Conservation (phyloP, 2,329 filamentous ascomycete genomes). For the Cladorrhinum sp. region DNA sequence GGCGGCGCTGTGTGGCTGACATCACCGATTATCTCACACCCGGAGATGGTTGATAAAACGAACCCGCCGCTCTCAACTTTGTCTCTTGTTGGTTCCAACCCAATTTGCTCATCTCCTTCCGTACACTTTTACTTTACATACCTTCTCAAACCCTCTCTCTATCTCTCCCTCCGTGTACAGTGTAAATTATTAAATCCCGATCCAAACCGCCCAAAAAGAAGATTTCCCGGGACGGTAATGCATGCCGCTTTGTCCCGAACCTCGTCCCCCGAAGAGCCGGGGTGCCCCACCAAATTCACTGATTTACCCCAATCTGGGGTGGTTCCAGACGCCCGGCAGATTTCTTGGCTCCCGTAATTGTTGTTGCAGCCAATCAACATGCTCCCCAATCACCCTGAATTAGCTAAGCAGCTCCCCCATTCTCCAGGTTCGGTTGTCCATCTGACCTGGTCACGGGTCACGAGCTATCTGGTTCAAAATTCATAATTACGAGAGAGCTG, state of each 20-base stretch:
- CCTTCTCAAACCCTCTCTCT: not conserved
- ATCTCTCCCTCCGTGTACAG: not conserved
- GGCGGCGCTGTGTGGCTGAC: constrained; percentile 11
- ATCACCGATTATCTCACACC: constrained; percentile 12
- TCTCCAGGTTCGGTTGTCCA: constrained; percentile 7
- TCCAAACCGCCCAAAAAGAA: constrained; percentile 15
- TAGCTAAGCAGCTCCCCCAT: constrained; percentile 5
- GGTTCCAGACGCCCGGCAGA: constrained; percentile 18
- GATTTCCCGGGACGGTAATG: constrained; percentile 24
- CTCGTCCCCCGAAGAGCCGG: constrained; percentile 1
- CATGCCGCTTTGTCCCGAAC: constrained; percentile 19
- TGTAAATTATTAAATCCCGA: not conserved
- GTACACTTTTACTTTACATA: not conserved
- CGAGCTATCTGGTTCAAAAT: not conserved
- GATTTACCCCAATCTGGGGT: not conserved
- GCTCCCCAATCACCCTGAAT: not conserved
- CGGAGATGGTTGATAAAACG: not conserved
- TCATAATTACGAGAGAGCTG: constrained; percentile 1
- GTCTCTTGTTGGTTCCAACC: not conserved
- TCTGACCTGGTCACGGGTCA: constrained; percentile 8
- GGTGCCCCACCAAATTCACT: not conserved
- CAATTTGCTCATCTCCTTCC: not conserved
- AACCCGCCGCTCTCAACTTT: not conserved
- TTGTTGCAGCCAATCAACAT: constrained; percentile 13
- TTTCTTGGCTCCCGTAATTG: constrained; percentile 14